phyloP scores from a whole-genome alignment of 257 asterid genomes.

The Solanum corneliomulleri region DNA sequence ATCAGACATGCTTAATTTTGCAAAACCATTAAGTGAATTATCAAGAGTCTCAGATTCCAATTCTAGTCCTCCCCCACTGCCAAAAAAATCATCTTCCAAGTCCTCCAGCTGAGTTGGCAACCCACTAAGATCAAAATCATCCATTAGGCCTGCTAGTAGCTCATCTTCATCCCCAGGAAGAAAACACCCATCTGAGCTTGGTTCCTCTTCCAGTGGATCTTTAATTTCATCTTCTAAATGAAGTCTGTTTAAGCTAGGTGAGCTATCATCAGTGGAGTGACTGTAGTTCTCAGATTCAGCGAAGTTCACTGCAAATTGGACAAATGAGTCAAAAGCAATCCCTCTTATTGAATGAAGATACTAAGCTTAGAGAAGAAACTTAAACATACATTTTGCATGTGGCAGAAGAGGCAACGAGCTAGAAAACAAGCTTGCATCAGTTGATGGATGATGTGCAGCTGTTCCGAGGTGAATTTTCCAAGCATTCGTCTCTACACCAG shows the following conservation, averaged over 20 bases:
- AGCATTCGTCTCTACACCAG: slow-evolving; percentile 29
- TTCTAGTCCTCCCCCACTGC: slow-evolving; percentile 95
- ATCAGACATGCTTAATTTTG: slow-evolving; percentile 42
- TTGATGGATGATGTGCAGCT: slow-evolving; percentile 35
- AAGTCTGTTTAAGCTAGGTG: slow-evolving; percentile 33
- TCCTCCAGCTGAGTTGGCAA: slow-evolving; percentile 90
- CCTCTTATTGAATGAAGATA: neutral
- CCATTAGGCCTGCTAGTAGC: slow-evolving; percentile 79
- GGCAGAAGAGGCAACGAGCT: slow-evolving; percentile 67
- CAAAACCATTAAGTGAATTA: slow-evolving; percentile 31
- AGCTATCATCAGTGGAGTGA: slow-evolving; percentile 38
- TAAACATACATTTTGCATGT: slow-evolving; percentile 49
- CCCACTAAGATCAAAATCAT: slow-evolving; percentile 77
- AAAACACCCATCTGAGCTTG: slow-evolving; percentile 29
- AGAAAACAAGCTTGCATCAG: slow-evolving; percentile 77
- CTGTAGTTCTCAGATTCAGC: slow-evolving; percentile 29
- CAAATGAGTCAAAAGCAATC: neutral
- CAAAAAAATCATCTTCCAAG: slow-evolving; percentile 88
- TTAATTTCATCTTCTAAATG: slow-evolving; percentile 27
- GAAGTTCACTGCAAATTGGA: slow-evolving; percentile 43
- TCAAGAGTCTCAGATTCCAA: slow-evolving; percentile 55
- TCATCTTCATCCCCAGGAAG: slow-evolving; percentile 95
- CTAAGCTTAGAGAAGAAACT: neutral
- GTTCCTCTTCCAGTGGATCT: slow-evolving; percentile 45
- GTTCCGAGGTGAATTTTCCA: slow-evolving; percentile 48